Percentiles rank a stretch among this genome's conserved stretches.
These are phyloP conservation scores for Drechslerella coelobrocha DNA, from an alignment of 2,329 filamentous ascomycete genomes.

Conservation along the genomic window DNA sequence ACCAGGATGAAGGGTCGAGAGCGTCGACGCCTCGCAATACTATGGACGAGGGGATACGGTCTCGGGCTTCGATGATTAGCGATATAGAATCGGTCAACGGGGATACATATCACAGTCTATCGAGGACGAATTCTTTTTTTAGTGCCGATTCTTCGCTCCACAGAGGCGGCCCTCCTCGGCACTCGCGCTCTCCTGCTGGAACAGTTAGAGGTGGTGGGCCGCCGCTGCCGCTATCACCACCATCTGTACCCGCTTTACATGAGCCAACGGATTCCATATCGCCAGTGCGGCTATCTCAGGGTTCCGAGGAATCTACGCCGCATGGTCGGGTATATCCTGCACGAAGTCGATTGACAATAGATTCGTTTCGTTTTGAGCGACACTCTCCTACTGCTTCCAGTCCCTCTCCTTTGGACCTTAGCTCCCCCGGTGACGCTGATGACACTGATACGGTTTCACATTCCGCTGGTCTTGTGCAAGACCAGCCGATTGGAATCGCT, in stretches of 20 bases:
- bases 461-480: too few relatives aligned
- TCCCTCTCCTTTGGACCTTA: constrained; percentile 28
- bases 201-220: not conserved
- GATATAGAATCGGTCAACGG: constrained; percentile 35
- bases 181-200: not conserved
- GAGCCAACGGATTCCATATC: not conserved
- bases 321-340: not conserved
- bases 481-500: too few relatives aligned
- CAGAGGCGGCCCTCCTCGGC: not conserved
- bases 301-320: not conserved
- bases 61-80: constrained; percentile 36
- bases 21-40: constrained; percentile 31
- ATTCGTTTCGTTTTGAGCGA: not conserved
- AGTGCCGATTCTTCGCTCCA: constrained; percentile 16
- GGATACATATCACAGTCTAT: constrained; percentile 21
- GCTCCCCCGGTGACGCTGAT: constrained; percentile 3
- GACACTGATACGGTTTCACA: not conserved
- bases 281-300: not conserved
- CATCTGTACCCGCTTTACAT: not conserved
- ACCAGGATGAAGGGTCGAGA: constrained; percentile 22
- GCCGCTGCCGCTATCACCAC: not conserved
- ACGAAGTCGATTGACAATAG: not conserved
- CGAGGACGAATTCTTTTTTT: constrained; percentile 18
- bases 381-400: constrained; percentile 12
- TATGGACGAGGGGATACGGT: constrained; percentile 19